Evolutionary conservation across 768 basidiomycete genomes (phyloP).

Genomic region (Filobasidium wieringae): DNA sequence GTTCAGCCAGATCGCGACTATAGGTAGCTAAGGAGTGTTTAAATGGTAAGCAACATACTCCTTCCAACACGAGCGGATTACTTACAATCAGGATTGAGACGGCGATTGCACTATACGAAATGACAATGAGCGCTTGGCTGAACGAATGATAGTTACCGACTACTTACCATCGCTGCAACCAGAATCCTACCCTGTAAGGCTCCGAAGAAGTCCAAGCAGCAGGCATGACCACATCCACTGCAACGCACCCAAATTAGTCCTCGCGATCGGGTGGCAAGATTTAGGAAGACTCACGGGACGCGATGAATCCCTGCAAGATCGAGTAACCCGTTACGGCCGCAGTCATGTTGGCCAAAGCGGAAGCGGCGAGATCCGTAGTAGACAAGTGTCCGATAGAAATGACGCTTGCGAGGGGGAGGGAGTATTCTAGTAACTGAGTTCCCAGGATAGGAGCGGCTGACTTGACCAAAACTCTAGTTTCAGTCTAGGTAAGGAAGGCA

Average conservation of each 20-base stretch:
- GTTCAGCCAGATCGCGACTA: conserved; percentile 65
- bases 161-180: conserved; percentile 70
- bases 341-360: conserved; percentile 41
- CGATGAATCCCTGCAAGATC: conserved; percentile 68
- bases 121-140: neutral
- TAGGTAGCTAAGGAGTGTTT: conserved; percentile 38
- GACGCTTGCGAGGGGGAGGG: conserved; percentile 69
- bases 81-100: conserved; percentile 25
- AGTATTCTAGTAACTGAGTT: conserved; percentile 52
- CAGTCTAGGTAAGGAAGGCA: conserved; percentile 17
- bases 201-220: conserved; percentile 85
- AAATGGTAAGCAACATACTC: conserved; percentile 1
- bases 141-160: conserved; percentile 53
- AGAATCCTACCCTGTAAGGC: conserved; percentile 74
- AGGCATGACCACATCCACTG: conserved; percentile 80
- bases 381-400: conserved; percentile 83
- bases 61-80: neutral
- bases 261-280: too few species aligned
- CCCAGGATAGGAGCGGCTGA: conserved; percentile 28
- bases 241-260: neutral
- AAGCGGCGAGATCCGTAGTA: conserved; percentile 75
- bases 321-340: conserved; percentile 55
- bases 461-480: conserved; percentile 25
- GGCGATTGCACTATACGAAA: conserved; percentile 23
- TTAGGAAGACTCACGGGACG: conserved; percentile 45